Evolutionary conservation across 176 grass and related monocot genomes (phyloP).

Genomic region (Calamus simplicifolius): DNA sequence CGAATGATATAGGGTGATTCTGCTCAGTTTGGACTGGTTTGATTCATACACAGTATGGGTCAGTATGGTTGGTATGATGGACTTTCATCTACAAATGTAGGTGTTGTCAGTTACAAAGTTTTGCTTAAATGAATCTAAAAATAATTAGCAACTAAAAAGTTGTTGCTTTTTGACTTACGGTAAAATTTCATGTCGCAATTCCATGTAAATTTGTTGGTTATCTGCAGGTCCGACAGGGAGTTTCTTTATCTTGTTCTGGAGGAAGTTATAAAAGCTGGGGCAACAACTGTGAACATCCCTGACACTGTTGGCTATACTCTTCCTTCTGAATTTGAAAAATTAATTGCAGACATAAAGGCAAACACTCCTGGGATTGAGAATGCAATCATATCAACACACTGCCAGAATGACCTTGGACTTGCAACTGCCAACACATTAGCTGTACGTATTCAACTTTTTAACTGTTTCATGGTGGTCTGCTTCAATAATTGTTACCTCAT

Average conservation of each 20-base stretch:
- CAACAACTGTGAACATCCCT: constrained; percentile 90
- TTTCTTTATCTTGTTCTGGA: constrained; percentile 84
- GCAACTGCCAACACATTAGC: constrained; percentile 85
- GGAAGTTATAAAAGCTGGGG: constrained; percentile 95
- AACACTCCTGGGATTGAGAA: constrained; percentile 88
- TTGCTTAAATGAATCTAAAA: no score
- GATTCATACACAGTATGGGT: no score
- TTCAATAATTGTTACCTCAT: not conserved
- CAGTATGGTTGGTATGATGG: no score
- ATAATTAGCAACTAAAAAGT: no score
- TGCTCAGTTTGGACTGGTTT: no score
- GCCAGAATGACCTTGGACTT: constrained; percentile 98
- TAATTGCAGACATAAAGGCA: constrained; percentile 88
- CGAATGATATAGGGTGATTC: no score
- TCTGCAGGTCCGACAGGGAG: constrained; percentile 67
- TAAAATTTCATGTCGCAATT: no score
- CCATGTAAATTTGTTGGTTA: constrained; percentile 13
- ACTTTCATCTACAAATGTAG: no score
- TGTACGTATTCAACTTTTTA: constrained; percentile 39
- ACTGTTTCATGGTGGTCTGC: not conserved
- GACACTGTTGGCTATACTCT: constrained; percentile 94
- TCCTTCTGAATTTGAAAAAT: constrained; percentile 64
- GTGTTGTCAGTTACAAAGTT: no score
- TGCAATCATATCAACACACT: constrained; percentile 90
- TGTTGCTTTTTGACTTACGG: no score